Evolutionary conservation across 164 flowering plant genomes (phyloP).

Genomic region (Chimonanthus praecox): DNA sequence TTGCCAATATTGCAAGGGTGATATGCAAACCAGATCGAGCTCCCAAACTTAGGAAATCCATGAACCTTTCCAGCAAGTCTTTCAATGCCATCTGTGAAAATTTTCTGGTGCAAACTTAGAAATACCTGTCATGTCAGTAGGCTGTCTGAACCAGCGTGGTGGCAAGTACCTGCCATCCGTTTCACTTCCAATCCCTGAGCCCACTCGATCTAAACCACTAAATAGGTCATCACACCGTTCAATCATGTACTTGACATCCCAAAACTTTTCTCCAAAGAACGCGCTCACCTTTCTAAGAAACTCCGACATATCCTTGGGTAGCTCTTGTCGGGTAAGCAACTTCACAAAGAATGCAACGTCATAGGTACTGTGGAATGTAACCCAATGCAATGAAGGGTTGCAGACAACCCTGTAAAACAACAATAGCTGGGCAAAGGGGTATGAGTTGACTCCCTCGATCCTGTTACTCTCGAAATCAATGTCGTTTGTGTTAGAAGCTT

Average conservation of each 20-base stretch:
- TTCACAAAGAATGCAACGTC: slow-evolving; percentile 59
- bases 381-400: slow-evolving; percentile 31
- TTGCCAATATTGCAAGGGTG: no score
- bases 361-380: slow-evolving; percentile 53
- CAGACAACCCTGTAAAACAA: slow-evolving; percentile 24
- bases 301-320: slow-evolving; percentile 30
- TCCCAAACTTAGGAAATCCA: no score
- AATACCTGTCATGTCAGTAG: slow-evolving; percentile 44
- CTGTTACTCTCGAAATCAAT: slow-evolving; percentile 46
- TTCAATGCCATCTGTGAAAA: background rate
- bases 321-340: slow-evolving; percentile 20
- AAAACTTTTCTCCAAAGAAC: slow-evolving; percentile 37
- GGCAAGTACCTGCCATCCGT: no score
- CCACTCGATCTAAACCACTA: slow-evolving; percentile 46
- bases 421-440: slow-evolving; percentile 43
- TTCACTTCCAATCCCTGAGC: slow-evolving; percentile 22
- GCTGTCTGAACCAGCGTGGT: slow-evolving; percentile 67
- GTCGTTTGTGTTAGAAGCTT: slow-evolving; percentile 39
- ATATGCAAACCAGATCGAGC: no score
- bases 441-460: slow-evolving; percentile 33
- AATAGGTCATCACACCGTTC: slow-evolving; percentile 28
- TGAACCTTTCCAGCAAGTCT: no score
- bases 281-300: slow-evolving; percentile 29
- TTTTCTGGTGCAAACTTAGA: slow-evolving; percentile 26
- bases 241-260: slow-evolving; percentile 50